Conservation (phyloP, 306 rosid species). For the Dicorynia guianensis region DNA sequence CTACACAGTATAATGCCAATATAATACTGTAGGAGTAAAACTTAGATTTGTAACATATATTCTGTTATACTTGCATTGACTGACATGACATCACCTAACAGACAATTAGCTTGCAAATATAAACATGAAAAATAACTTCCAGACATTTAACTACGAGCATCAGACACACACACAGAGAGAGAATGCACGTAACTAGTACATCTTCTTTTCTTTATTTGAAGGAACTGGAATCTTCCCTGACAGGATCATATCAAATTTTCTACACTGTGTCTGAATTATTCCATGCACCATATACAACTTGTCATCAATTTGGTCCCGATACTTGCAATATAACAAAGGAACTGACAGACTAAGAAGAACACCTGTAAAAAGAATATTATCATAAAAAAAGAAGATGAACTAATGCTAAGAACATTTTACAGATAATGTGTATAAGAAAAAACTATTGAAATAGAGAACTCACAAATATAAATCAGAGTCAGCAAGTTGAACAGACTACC, state of each 20-base stretch:
- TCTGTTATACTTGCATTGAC: background rate
- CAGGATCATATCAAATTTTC: constrained; percentile 61
- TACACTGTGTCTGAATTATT: constrained; percentile 55
- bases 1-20: constrained; percentile 18
- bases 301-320: constrained; percentile 71
- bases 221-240: constrained; percentile 69
- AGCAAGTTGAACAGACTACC: constrained; percentile 81
- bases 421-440: background rate
- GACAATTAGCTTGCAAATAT: constrained; percentile 27
- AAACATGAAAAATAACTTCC: constrained; percentile 11
- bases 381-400: constrained; percentile 19
- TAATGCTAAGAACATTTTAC: background rate
- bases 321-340: constrained; percentile 89
- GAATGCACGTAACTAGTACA: constrained; percentile 64
- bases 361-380: constrained; percentile 56
- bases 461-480: constrained; percentile 75
- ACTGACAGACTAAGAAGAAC: constrained; percentile 82
- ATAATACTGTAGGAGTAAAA: constrained; percentile 25
- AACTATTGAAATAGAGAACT: constrained; percentile 44
- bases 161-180: constrained; percentile 38
- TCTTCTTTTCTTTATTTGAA: constrained; percentile 80
- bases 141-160: constrained; percentile 26
- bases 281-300: constrained; percentile 59
- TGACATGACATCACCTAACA: constrained; percentile 27
- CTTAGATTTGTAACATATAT: background rate